Conservation (phyloP, 441 rosid genomes). For the Dalechampia spathulata region DNA sequence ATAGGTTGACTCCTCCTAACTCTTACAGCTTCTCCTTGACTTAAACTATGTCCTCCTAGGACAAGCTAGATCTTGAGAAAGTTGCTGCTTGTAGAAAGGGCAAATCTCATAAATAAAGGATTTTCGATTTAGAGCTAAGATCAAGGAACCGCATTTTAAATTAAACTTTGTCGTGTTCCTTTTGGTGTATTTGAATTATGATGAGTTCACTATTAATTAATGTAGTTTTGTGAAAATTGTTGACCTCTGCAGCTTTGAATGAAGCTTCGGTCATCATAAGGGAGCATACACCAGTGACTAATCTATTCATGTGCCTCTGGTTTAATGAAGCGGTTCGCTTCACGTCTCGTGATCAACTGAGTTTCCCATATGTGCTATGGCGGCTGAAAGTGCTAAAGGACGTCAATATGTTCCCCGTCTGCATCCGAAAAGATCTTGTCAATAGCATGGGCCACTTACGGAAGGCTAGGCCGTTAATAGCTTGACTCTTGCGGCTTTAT, state of each 20-base stretch:
- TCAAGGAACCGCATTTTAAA: background rate
- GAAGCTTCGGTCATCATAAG: conserved; percentile 94
- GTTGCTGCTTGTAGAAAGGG: background rate
- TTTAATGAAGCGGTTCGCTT: conserved; percentile 97
- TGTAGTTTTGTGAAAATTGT: background rate
- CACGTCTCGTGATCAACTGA: conserved; percentile 93
- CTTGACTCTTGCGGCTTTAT: conserved; percentile 12
- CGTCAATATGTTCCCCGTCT: conserved; percentile 80
- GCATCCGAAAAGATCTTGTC: conserved; percentile 86
- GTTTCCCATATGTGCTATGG: conserved; percentile 93
- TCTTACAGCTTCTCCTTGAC: background rate
- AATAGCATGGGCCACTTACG: conserved; percentile 85
- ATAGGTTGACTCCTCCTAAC: background rate
- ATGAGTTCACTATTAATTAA: background rate
- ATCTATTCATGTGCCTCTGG: conserved; percentile 96
- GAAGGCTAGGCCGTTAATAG: conserved; percentile 71
- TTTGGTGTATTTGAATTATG: background rate
- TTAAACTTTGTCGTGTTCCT: too few species aligned
- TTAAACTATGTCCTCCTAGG: background rate
- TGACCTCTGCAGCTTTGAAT: conserved; percentile 52
- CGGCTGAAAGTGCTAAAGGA: conserved; percentile 64
- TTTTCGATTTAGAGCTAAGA: background rate
- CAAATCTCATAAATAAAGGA: background rate
- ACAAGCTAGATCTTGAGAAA: background rate
- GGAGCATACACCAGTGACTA: conserved; percentile 68